Percentiles rank a stretch among this genome's conserved stretches.
These are phyloP conservation scores for Phytophthora nicotianae DNA, from an alignment of 352 stramenopile species.

Conservation along the genomic window DNA sequence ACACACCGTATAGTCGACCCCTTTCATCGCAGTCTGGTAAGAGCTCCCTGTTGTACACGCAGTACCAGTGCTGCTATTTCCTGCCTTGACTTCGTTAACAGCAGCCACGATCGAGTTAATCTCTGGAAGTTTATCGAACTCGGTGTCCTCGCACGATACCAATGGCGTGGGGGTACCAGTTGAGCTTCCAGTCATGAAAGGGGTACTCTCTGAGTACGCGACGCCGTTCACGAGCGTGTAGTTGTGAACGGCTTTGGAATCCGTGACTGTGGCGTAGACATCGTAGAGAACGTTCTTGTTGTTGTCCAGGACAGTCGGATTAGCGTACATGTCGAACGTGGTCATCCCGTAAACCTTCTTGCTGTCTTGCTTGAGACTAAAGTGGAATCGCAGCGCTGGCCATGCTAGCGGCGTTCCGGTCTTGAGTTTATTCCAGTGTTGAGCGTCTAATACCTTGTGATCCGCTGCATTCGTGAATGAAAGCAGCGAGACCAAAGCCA, in stretches of 20 bases:
- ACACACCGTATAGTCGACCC: conserved; percentile 13
- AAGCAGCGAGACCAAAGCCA: conserved; percentile 10
- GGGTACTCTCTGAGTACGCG: conserved; percentile 21
- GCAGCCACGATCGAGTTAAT: conserved; percentile 2
- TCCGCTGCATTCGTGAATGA: conserved; percentile 2
- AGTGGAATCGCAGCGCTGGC: conserved; percentile 34
- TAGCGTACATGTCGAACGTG: conserved; percentile 39
- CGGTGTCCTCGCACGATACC: conserved; percentile 1
- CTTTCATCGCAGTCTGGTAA: conserved; percentile 16
- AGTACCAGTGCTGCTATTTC: conserved; percentile 1
- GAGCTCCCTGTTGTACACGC: conserved; percentile 6
- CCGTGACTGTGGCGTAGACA: conserved; percentile 26
- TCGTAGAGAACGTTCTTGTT: conserved; percentile 39
- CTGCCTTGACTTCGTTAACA: not conserved
- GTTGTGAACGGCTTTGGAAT: conserved; percentile 25
- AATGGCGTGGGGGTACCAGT: not conserved
- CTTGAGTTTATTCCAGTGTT: conserved; percentile 11
- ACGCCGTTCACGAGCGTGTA: conserved; percentile 40
- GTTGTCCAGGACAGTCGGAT: conserved; percentile 25
- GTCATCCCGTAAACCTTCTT: conserved; percentile 34
- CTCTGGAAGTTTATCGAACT: conserved; percentile 5
- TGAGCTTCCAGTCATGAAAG: conserved; percentile 3
- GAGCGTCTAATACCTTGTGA: conserved; percentile 1
- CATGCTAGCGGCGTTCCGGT: conserved; percentile 17
- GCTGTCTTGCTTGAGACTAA: conserved; percentile 35